Evolutionary conservation across 2,329 filamentous ascomycete genomes (phyloP).

Genomic region (Cytospora leucostoma): DNA sequence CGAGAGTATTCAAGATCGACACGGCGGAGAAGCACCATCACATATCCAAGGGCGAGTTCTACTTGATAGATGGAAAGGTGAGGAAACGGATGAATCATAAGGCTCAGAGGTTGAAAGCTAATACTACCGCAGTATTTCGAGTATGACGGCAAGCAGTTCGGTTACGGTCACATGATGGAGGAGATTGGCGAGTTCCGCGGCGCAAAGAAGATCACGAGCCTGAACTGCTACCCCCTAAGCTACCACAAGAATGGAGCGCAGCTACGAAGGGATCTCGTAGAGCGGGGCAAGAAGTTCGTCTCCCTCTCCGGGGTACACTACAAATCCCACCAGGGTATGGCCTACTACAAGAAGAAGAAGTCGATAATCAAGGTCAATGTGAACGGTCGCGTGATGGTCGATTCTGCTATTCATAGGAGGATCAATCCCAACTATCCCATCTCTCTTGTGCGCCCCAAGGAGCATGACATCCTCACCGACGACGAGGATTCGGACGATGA

Average conservation of each 20-base stretch:
- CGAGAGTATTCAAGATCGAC: slow-evolving; percentile 80
- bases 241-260: slow-evolving; percentile 74
- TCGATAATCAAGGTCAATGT: slow-evolving; percentile 74
- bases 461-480: slow-evolving; percentile 61
- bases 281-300: slow-evolving; percentile 83
- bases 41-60: slow-evolving; percentile 73
- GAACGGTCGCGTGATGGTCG: slow-evolving; percentile 85
- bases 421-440: slow-evolving; percentile 86
- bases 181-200: slow-evolving; percentile 78
- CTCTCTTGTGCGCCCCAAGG: slow-evolving; percentile 71
- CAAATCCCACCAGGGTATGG: slow-evolving; percentile 79
- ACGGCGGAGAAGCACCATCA: slow-evolving; percentile 69
- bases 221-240: slow-evolving; percentile 74
- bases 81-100: not conserved
- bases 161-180: slow-evolving; percentile 68
- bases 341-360: slow-evolving; percentile 81
- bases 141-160: slow-evolving; percentile 85
- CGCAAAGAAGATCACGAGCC: slow-evolving; percentile 76
- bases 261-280: slow-evolving; percentile 67
- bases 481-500: slow-evolving; percentile 50
- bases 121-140: slow-evolving; percentile 64
- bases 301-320: slow-evolving; percentile 81
- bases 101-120: not conserved
- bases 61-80: slow-evolving; percentile 69
- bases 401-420: slow-evolving; percentile 77